phyloP scores from a whole-genome alignment of 495 filamentous ascomycete species.

The Lophium mytilinum region DNA sequence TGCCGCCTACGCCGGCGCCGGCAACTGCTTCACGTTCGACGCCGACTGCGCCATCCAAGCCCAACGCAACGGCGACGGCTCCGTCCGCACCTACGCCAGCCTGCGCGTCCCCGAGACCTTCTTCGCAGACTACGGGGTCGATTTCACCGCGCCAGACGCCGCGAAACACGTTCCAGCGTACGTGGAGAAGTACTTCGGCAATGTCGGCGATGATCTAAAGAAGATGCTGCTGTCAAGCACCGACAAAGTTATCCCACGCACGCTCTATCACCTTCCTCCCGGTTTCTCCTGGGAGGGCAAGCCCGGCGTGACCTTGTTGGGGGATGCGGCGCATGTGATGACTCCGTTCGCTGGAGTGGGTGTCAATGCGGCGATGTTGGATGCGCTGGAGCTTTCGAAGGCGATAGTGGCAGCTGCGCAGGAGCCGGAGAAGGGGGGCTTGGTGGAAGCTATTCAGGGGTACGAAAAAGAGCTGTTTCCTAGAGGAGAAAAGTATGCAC shows the following conservation, averaged over 20 bases:
- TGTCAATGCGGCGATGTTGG: constrained; percentile 50
- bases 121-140: constrained; percentile 31
- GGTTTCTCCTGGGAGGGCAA: constrained; percentile 36
- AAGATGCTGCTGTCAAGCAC: constrained; percentile 10
- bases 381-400: constrained; percentile 48
- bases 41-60: constrained; percentile 33
- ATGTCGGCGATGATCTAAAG: constrained; percentile 3
- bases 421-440: not conserved
- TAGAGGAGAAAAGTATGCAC: not conserved
- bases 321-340: constrained; percentile 56
- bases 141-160: constrained; percentile 1
- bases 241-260: not conserved
- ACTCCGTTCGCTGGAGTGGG: constrained; percentile 51
- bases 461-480: not conserved
- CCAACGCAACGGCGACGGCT: constrained; percentile 42
- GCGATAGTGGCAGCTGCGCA: constrained; percentile 2
- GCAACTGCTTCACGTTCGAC: constrained; percentile 36
- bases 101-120: constrained; percentile 32
- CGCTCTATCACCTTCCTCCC: not conserved
- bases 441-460: not conserved
- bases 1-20: constrained; percentile 35
- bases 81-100: constrained; percentile 32
- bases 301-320: constrained; percentile 43
- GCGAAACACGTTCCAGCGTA: not conserved
- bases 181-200: not conserved